Evolutionary conservation across 2,329 filamentous ascomycete genomes (phyloP).

Genomic region (Sarocladium oryzae): DNA sequence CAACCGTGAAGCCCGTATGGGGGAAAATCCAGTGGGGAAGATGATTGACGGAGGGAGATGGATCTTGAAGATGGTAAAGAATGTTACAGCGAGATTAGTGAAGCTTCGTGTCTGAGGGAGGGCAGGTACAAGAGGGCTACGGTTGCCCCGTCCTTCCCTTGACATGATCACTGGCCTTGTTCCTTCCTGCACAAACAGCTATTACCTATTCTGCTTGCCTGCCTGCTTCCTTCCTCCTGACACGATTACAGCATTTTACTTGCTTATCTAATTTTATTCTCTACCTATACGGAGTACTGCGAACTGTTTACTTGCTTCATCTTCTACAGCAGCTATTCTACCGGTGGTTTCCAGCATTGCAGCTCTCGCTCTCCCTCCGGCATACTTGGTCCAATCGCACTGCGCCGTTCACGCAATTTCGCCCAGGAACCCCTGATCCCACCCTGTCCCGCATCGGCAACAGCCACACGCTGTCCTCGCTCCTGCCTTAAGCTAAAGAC

Average conservation of each 20-base stretch:
- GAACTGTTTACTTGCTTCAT: no score
- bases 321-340: no score
- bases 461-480: neutral
- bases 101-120: neutral
- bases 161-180: neutral
- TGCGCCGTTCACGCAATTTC: slow-evolving; percentile 8
- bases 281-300: no score
- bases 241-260: no score
- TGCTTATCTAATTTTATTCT: no score
- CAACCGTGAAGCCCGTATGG: neutral
- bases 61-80: neutral
- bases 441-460: slow-evolving; percentile 6
- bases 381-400: no score
- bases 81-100: neutral
- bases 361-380: no score
- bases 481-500: neutral
- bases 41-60: neutral
- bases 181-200: no score
- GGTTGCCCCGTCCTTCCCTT: neutral
- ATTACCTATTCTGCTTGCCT: no score
- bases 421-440: neutral
- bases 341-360: no score
- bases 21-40: neutral
- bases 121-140: slow-evolving; percentile 1
- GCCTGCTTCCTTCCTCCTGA: no score